phyloP scores from a whole-genome alignment of 1,139 yeast species.

The Zhuliangozyma parablackwelliae region DNA sequence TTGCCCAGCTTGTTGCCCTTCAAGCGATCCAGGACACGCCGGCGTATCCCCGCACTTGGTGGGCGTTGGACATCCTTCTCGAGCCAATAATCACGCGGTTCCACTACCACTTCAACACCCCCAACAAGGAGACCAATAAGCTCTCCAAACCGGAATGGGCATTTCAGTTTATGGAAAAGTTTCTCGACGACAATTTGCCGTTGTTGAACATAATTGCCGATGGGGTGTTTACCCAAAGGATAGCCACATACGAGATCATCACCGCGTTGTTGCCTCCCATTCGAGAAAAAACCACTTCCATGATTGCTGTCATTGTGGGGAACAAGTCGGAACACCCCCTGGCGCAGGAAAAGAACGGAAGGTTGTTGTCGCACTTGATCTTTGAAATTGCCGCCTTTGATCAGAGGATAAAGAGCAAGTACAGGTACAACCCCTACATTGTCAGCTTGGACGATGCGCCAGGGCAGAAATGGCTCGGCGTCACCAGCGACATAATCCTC shows the following conservation, averaged over 20 bases:
- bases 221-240: constrained; percentile 22
- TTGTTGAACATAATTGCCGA: constrained; percentile 32
- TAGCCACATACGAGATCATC: constrained; percentile 49
- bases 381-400: constrained; percentile 60
- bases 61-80: constrained; percentile 57
- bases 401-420: constrained; percentile 46
- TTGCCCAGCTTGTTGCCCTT: constrained; percentile 26
- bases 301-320: constrained; percentile 25
- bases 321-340: constrained; percentile 16
- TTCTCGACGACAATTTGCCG: constrained; percentile 41
- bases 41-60: constrained; percentile 43
- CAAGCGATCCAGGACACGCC: constrained; percentile 33
- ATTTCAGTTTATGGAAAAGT: constrained; percentile 50
- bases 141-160: constrained; percentile 80
- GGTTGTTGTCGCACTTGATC: constrained; percentile 56
- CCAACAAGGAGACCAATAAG: constrained; percentile 57
- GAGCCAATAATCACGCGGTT: constrained; percentile 60
- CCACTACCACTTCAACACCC: constrained; percentile 65
- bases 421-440: constrained; percentile 52
- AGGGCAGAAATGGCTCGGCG: constrained; percentile 49
- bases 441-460: constrained; percentile 24
- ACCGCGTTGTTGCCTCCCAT: constrained; percentile 51
- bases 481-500: constrained; percentile 51
- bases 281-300: constrained; percentile 38
- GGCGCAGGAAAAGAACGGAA: constrained; percentile 38